These are phyloP conservation scores for Lactifluus hygrophoroides DNA, from an alignment of 768 basidiomycete genomes.

Conservation along the genomic window DNA sequence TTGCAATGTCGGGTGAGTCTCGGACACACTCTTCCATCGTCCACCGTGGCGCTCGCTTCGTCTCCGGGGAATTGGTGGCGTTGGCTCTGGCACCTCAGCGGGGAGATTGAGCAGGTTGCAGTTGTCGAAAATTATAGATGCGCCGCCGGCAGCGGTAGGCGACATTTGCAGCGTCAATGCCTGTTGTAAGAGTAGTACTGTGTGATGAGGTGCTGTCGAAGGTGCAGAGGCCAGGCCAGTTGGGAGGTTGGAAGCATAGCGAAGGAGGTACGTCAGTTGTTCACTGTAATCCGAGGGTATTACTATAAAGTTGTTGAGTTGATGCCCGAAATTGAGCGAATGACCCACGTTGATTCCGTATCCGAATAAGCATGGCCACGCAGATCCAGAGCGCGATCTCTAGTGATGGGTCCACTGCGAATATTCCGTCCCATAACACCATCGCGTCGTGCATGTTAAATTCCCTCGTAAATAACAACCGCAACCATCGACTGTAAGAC, in stretches of 20 bases:
- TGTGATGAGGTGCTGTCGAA: conserved; percentile 41
- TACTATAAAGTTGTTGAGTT: conserved; percentile 39
- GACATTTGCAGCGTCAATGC: conserved; percentile 71
- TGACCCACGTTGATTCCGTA: conserved; percentile 75
- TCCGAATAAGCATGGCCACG: conserved; percentile 90
- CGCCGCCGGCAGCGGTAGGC: conserved; percentile 65
- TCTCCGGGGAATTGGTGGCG: conserved; percentile 31
- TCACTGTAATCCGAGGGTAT: conserved; percentile 80
- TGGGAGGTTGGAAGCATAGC: conserved; percentile 61
- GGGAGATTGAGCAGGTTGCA: conserved; percentile 67
- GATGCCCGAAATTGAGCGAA: not conserved
- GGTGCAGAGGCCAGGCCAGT: conserved; percentile 28
- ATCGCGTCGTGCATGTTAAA: conserved; percentile 74
- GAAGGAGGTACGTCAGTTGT: conserved; percentile 75
- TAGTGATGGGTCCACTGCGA: conserved; percentile 77
- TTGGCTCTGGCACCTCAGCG: conserved; percentile 49
- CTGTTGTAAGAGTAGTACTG: conserved; percentile 70
- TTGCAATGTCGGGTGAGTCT: not conserved
- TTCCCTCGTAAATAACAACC: conserved; percentile 90
- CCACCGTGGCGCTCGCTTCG: conserved; percentile 27
- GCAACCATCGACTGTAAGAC: conserved; percentile 74
- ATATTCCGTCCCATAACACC: conserved; percentile 92
- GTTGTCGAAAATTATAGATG: conserved; percentile 77
- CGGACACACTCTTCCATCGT: conserved; percentile 25
- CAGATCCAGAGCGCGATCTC: conserved; percentile 80